Evolutionary conservation across 2,329 filamentous ascomycete genomes (phyloP).

Genomic region (Fusarium graminum): DNA sequence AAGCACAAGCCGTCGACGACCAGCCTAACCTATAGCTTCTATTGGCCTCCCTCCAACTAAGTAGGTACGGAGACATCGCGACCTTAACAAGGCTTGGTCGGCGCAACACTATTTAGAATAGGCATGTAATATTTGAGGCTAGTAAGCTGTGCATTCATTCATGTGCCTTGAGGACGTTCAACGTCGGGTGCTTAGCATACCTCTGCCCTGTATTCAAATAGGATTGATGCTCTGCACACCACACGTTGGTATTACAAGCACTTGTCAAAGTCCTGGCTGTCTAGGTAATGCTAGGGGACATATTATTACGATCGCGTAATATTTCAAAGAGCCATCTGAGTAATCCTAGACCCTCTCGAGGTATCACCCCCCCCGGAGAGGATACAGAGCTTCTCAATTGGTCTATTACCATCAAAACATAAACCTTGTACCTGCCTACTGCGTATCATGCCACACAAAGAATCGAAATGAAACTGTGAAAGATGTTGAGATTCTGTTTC

Average conservation of each 20-base stretch:
- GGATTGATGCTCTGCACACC: too few species aligned
- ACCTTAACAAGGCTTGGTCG: slow-evolving; percentile 18
- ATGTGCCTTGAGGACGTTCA: not conserved
- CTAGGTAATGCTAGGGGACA: too few species aligned
- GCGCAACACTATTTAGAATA: not conserved
- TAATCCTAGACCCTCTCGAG: too few species aligned
- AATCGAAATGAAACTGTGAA: not conserved
- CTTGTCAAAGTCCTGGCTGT: too few species aligned
- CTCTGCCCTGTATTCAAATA: not conserved
- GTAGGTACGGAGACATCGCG: not conserved
- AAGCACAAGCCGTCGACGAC: slow-evolving; percentile 31
- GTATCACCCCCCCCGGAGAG: too few species aligned
- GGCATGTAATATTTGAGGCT: not conserved
- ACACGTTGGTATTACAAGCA: too few species aligned
- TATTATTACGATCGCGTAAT: too few species aligned
- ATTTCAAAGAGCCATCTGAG: too few species aligned
- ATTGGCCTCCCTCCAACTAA: slow-evolving; percentile 21
- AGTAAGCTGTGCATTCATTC: not conserved
- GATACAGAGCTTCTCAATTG: too few species aligned
- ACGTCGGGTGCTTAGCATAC: not conserved
- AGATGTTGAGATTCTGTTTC: slow-evolving; percentile 28
- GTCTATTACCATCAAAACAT: too few species aligned
- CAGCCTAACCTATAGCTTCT: slow-evolving; percentile 31
- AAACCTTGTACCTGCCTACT: too few species aligned
- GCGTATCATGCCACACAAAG: too few species aligned